A percentile compares a stretch with the other conserved stretches of the same genome.
These are phyloP conservation scores for Naganishia vishniacii DNA, from an alignment of 768 basidiomycete genomes.

Conservation along the genomic window DNA sequence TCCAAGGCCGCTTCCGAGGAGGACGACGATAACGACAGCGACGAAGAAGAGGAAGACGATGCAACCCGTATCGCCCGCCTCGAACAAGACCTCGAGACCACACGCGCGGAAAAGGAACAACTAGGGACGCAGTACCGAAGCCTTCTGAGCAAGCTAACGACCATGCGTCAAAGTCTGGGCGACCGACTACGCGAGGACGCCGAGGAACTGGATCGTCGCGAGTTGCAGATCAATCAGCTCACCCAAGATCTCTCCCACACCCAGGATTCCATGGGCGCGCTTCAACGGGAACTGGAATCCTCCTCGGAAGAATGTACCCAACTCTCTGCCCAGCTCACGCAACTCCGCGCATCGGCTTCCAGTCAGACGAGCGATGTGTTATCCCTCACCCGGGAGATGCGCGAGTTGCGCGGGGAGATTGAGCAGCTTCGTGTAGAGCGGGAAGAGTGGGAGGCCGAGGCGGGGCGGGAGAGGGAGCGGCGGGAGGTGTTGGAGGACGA, in stretches of 20 bases:
- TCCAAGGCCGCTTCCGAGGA: neutral
- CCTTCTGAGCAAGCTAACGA: slow-evolving; percentile 78
- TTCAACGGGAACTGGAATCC: slow-evolving; percentile 70
- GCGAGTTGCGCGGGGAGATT: slow-evolving; percentile 76
- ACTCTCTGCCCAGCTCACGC: slow-evolving; percentile 60
- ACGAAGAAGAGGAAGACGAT: slow-evolving; percentile 16
- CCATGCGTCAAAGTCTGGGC: slow-evolving; percentile 87
- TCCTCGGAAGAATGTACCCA: slow-evolving; percentile 72
- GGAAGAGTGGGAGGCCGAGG: slow-evolving; percentile 63
- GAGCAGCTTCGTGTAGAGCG: slow-evolving; percentile 79
- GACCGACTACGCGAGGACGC: slow-evolving; percentile 95
- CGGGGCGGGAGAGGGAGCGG: slow-evolving; percentile 62
- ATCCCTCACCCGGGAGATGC: slow-evolving; percentile 58
- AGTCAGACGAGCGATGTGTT: slow-evolving; percentile 42
- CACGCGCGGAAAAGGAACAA: slow-evolving; percentile 80
- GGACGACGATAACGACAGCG: slow-evolving; percentile 1
- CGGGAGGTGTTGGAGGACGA: slow-evolving; percentile 66
- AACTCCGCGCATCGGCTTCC: slow-evolving; percentile 45
- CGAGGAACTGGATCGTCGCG: slow-evolving; percentile 93
- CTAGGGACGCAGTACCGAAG: slow-evolving; percentile 77
- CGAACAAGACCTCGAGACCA: slow-evolving; percentile 67
- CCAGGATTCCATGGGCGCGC: slow-evolving; percentile 63
- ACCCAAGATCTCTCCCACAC: slow-evolving; percentile 73
- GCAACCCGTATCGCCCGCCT: slow-evolving; percentile 50
- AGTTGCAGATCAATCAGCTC: slow-evolving; percentile 73